phyloP scores from a whole-genome alignment of 306 rosid species.

The Biancaea sappan region DNA sequence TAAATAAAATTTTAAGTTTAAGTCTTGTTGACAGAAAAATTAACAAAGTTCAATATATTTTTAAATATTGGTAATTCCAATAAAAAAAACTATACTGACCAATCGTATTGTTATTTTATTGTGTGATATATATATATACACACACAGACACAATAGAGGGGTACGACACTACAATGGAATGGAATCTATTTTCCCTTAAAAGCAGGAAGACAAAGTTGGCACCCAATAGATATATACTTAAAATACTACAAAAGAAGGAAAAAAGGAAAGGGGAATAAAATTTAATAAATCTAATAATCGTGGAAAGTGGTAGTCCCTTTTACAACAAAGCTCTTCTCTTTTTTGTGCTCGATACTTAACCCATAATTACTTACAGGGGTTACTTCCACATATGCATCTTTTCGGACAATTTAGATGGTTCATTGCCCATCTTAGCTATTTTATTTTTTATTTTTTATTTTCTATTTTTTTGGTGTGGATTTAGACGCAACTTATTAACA shows the following conservation, averaged over 20 bases:
- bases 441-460: too few relatives aligned
- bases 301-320: constrained; percentile 69
- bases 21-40: too few relatives aligned
- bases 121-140: too few relatives aligned
- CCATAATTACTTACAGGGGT: constrained; percentile 32
- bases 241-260: neutral
- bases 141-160: too few relatives aligned
- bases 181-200: constrained; percentile 62
- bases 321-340: constrained; percentile 45
- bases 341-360: constrained; percentile 46
- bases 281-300: constrained; percentile 28
- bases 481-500: neutral
- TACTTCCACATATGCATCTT: constrained; percentile 42
- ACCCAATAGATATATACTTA: constrained; percentile 30
- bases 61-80: too few relatives aligned
- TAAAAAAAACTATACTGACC: too few relatives aligned
- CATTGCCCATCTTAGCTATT: constrained; percentile 3
- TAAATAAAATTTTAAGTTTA: too few relatives aligned
- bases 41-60: too few relatives aligned
- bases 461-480: constrained; percentile 9
- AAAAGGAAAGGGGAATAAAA: constrained; percentile 11
- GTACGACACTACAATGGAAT: constrained; percentile 38
- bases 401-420: constrained; percentile 44
- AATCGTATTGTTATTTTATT: too few relatives aligned
- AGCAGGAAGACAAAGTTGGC: constrained; percentile 61